These are phyloP conservation scores for Cyamopsis tetragonoloba DNA, from an alignment of 306 rosid genomes.

Conservation along the genomic window DNA sequence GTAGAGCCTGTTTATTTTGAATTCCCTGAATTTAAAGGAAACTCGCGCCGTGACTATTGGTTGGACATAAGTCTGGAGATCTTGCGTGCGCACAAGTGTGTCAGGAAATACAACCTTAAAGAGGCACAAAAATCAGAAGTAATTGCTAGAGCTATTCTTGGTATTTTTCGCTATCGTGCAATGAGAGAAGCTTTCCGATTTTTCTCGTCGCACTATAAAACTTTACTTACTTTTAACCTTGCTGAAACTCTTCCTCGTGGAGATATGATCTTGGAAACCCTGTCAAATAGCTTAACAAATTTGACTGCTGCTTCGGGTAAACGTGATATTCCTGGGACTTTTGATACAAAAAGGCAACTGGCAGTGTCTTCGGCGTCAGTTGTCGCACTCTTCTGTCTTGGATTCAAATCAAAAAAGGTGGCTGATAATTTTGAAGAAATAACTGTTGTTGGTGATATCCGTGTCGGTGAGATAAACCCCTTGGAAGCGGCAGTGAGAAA, in stretches of 20 bases:
- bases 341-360: constrained; percentile 43
- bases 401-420: constrained; percentile 44
- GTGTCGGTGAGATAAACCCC: constrained; percentile 76
- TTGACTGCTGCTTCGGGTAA: constrained; percentile 40
- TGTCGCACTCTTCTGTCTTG: constrained; percentile 59
- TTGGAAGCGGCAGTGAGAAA: constrained; percentile 70
- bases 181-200: constrained; percentile 70
- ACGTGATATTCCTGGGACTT: constrained; percentile 43
- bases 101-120: constrained; percentile 58
- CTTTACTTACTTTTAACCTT: constrained; percentile 79
- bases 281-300: constrained; percentile 49
- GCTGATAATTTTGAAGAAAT: constrained; percentile 41
- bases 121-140: constrained; percentile 67
- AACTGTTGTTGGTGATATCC: constrained; percentile 46
- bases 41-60: constrained; percentile 88
- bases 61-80: constrained; percentile 85
- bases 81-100: constrained; percentile 59
- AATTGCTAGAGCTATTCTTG: constrained; percentile 71
- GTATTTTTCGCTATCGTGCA: constrained; percentile 70
- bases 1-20: constrained; percentile 87
- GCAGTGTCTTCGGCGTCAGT: constrained; percentile 50
- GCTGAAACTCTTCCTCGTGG: constrained; percentile 90
- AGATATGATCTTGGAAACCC: constrained; percentile 76
- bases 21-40: constrained; percentile 89
- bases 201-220: constrained; percentile 61